A percentile compares a stretch with the other conserved stretches of the same genome.
Evolutionary conservation across 257 asterid species (phyloP).

Genomic region (Solanum rostratum): DNA sequence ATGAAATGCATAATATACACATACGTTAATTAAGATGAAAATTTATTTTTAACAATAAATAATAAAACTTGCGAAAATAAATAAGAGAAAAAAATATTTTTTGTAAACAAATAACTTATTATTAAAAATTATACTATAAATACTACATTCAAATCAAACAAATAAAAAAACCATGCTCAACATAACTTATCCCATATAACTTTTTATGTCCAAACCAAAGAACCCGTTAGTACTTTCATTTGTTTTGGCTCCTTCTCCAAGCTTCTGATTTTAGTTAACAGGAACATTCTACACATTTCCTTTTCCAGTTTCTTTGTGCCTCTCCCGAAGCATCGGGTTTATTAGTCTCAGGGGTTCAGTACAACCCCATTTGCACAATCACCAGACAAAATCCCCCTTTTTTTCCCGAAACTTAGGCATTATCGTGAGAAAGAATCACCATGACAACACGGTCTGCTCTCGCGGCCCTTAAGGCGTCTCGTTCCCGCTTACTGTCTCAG

Average conservation of each 20-base stretch:
- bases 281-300: not conserved
- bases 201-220: too few relatives aligned
- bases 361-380: not conserved
- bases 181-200: too few relatives aligned
- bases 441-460: conserved; percentile 19
- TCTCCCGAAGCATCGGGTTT: not conserved
- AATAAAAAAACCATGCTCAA: too few relatives aligned
- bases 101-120: too few relatives aligned
- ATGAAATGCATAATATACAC: too few relatives aligned
- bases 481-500: conserved; percentile 3
- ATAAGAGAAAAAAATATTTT: too few relatives aligned
- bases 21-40: too few relatives aligned
- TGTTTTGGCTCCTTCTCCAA: not conserved
- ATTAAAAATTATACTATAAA: too few relatives aligned
- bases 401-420: not conserved
- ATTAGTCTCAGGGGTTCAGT: not conserved
- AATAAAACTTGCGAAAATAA: too few relatives aligned
- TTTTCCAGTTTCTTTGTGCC: not conserved
- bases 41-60: too few relatives aligned
- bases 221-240: not conserved
- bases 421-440: not conserved
- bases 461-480: conserved; percentile 27
- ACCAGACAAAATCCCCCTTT: not conserved
- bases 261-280: not conserved
- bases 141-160: too few relatives aligned